Conservation (phyloP, 2,329 filamentous ascomycete species). For the Bipolaris cookei region DNA sequence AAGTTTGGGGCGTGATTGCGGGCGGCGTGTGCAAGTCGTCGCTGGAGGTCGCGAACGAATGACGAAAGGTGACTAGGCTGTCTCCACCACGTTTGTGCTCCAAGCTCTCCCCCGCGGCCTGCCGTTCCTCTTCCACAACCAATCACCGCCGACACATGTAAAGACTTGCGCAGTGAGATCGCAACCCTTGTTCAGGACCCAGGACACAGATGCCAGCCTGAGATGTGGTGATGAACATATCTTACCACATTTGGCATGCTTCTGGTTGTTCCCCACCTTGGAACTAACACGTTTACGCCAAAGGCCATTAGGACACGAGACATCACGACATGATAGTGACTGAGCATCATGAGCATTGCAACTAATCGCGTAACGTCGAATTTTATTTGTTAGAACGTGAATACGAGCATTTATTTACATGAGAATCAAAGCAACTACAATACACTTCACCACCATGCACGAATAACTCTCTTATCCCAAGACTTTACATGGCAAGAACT, state of each 20-base stretch:
- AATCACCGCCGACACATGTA: conserved; percentile 1
- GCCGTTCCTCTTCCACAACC: background rate
- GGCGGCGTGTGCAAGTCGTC: conserved; percentile 10
- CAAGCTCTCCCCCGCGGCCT: conserved; percentile 18
- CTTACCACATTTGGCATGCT: background rate
- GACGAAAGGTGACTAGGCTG: conserved; percentile 22
- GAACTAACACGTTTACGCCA: background rate
- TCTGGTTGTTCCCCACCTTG: background rate
- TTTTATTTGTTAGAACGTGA: conserved; percentile 5
- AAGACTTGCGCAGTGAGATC: background rate
- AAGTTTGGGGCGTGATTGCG: background rate
- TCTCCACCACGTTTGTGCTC: conserved; percentile 13
- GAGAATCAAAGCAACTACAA: conserved; percentile 7
- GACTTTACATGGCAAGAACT: conserved; percentile 29
- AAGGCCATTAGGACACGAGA: background rate
- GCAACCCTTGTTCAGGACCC: background rate
- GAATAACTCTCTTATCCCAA: background rate
- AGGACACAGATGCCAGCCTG: background rate
- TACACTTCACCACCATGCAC: background rate
- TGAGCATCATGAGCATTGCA: background rate
- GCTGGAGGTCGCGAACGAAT: conserved; percentile 14
- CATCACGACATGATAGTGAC: background rate
- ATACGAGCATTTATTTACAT: conserved; percentile 6
- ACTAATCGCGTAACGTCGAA: conserved; percentile 4
- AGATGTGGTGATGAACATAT: background rate